phyloP scores from a whole-genome alignment of 2,329 filamentous ascomycete genomes.

The Juglanconis oblonga region DNA sequence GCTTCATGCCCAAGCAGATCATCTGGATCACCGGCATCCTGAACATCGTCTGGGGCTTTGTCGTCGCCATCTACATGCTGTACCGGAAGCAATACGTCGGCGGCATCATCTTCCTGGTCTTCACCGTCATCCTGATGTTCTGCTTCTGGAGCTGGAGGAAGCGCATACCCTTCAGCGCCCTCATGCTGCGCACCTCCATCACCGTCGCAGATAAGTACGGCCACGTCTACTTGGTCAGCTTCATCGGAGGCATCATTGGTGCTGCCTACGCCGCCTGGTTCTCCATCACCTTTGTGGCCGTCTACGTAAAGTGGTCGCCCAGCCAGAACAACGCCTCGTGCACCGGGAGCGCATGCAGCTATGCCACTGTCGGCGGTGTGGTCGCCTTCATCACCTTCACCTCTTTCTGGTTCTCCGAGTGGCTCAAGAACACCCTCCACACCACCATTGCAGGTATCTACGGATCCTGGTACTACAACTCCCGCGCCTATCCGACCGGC shows the following conservation, averaged over 20 bases:
- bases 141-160: slow-evolving; percentile 88
- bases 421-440: slow-evolving; percentile 91
- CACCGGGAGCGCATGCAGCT: slow-evolving; percentile 59
- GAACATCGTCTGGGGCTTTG: slow-evolving; percentile 81
- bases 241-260: slow-evolving; percentile 75
- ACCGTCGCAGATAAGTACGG: slow-evolving; percentile 81
- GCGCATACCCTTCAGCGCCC: slow-evolving; percentile 83
- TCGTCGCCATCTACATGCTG: slow-evolving; percentile 83
- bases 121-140: slow-evolving; percentile 74
- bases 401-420: slow-evolving; percentile 91
- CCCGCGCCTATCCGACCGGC: slow-evolving; percentile 66
- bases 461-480: slow-evolving; percentile 87
- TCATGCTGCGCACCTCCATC: slow-evolving; percentile 85
- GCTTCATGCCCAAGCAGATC: slow-evolving; percentile 80
- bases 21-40: slow-evolving; percentile 91
- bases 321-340: slow-evolving; percentile 50
- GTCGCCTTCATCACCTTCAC: slow-evolving; percentile 87
- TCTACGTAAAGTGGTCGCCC: slow-evolving; percentile 83
- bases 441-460: slow-evolving; percentile 85
- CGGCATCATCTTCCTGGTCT: slow-evolving; percentile 83
- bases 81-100: slow-evolving; percentile 73
- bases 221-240: slow-evolving; percentile 81
- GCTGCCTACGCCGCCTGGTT: slow-evolving; percentile 82
- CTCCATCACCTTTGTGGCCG: slow-evolving; percentile 77
- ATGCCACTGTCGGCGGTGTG: slow-evolving; percentile 76